phyloP scores from a whole-genome alignment of 495 filamentous ascomycete species.

The Hypoxylon perforatum region DNA sequence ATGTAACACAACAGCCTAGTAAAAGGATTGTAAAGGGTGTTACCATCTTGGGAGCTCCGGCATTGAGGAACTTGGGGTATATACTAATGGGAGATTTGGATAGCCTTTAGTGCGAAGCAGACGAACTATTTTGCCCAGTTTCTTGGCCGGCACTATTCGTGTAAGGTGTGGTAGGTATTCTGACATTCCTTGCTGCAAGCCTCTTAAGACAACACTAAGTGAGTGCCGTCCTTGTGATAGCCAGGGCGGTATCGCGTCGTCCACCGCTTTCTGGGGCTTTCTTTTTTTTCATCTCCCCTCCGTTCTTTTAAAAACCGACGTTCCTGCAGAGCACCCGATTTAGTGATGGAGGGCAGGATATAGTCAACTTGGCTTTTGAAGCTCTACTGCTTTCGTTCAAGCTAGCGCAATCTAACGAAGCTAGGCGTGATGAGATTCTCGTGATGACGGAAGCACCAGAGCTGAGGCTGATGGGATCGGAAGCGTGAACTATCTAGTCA shows the following conservation, averaged over 20 bases:
- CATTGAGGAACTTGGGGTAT: slow-evolving; percentile 1
- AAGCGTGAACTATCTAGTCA: slow-evolving; percentile 8
- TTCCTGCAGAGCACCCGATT: slow-evolving; percentile 35
- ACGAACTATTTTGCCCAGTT: slow-evolving; percentile 18
- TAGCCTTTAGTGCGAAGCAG: slow-evolving; percentile 7
- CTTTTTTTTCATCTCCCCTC: slow-evolving; percentile 30
- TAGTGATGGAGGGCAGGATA: slow-evolving; percentile 14
- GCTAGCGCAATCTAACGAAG: slow-evolving; percentile 27
- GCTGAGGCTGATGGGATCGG: slow-evolving; percentile 25
- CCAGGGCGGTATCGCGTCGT: slow-evolving; percentile 13
- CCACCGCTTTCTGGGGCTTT: slow-evolving; percentile 38
- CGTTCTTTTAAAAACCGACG: slow-evolving; percentile 5
- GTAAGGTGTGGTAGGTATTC: background rate
- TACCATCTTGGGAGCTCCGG: slow-evolving; percentile 35
- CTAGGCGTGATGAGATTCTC: slow-evolving; percentile 26
- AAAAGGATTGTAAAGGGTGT: slow-evolving; percentile 13
- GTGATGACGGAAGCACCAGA: slow-evolving; percentile 27
- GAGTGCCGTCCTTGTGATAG: slow-evolving; percentile 30
- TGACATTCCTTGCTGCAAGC: slow-evolving; percentile 11
- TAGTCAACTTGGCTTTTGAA: slow-evolving; percentile 23
- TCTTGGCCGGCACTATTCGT: slow-evolving; percentile 34
- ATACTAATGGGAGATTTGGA: slow-evolving; percentile 8
- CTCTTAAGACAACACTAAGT: slow-evolving; percentile 23
- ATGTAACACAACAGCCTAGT: slow-evolving; percentile 31
- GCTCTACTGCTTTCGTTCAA: slow-evolving; percentile 17